Base-by-base conservation (phyloP, 148 eudicot species). In the Suaeda aralocaspica region DNA sequence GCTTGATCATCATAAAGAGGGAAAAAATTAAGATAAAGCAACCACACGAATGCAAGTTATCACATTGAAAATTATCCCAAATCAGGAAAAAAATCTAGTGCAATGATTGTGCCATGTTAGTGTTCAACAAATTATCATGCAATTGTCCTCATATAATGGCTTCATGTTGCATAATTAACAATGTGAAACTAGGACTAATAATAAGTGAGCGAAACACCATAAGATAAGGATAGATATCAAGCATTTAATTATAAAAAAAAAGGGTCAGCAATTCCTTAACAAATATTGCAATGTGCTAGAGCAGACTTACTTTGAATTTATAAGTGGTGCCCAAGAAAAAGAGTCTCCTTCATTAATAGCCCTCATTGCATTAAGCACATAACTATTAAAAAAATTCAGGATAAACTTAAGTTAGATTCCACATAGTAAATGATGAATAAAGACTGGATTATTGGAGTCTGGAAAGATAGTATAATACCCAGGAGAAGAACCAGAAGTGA, bases 311-410 rank as follows among this genome's bases (percentile, higher is more conserved):
- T 82, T 90, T 63, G 94, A 84, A 69, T 72, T 59, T 69, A 66
- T 25, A 51, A 83, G 49, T 68, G 86, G 59, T 68, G 82, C 81
- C 51, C 77, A 72, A 64, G 64, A 64, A 41, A 80, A 77, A 45
- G 92, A 80, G 60, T 87, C 81, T 44, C 70, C 72, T 75, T 85
- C 92, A 72, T 74, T 78, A 62, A 80, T 65, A 62, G 80, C 87
- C 82, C 92, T 89, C 91, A 89, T 89, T 59, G 96, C 93, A 82
- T 91, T 89, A 78, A 89, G 81, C 42, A 91, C 97, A 76, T 84
- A 94, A 44, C 97, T 91, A 73, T 31, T 48, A 58, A 26, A 66
- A 24, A 64, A 24, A 36, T 60, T 24, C 14, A 52, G 63, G 49
- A 48, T 10, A 51, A 50, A 60, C 12, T 72, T 48, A 44, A 5